Conservation (phyloP, 1,139 yeast species). For the Blastobotrys elegans region DNA sequence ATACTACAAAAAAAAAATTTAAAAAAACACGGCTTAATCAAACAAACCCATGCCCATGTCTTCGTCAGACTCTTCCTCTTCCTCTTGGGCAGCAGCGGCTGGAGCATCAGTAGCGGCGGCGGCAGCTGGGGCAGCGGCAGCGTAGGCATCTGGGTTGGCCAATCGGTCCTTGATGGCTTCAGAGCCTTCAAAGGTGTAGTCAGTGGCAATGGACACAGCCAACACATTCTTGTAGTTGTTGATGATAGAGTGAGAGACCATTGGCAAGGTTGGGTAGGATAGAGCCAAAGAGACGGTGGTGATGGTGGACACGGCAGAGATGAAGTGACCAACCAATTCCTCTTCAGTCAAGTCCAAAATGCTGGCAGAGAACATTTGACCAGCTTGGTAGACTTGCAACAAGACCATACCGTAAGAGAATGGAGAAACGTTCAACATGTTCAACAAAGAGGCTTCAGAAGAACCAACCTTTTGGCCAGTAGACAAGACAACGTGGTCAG, state of each 20-base stretch:
- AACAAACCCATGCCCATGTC: slow-evolving; percentile 39
- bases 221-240: slow-evolving; percentile 99
- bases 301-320: slow-evolving; percentile 87
- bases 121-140: slow-evolving; percentile 52
- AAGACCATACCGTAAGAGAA: slow-evolving; percentile 98
- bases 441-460: slow-evolving; percentile 97
- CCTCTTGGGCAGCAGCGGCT: slow-evolving; percentile 40
- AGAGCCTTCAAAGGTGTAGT: slow-evolving; percentile 98
- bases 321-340: slow-evolving; percentile 88
- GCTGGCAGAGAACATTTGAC: slow-evolving; percentile 95
- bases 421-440: slow-evolving; percentile 99
- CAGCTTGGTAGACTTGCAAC: slow-evolving; percentile 96
- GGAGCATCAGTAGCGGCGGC: slow-evolving; percentile 62
- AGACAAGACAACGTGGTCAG: slow-evolving; percentile 93
- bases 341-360: slow-evolving; percentile 99
- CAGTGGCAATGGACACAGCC: slow-evolving; percentile 97
- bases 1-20: background rate
- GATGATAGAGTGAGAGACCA: slow-evolving; percentile 98
- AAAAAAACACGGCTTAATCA: slow-evolving; percentile 28
- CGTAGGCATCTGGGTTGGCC: slow-evolving; percentile 99
- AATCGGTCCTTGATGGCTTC: slow-evolving; percentile 99
- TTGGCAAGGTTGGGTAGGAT: slow-evolving; percentile 99
- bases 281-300: slow-evolving; percentile 96
- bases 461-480: slow-evolving; percentile 92
- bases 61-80: slow-evolving; percentile 31